These are phyloP conservation scores for Terana coerulea DNA, from an alignment of 768 basidiomycete genomes.

Conservation along the genomic window DNA sequence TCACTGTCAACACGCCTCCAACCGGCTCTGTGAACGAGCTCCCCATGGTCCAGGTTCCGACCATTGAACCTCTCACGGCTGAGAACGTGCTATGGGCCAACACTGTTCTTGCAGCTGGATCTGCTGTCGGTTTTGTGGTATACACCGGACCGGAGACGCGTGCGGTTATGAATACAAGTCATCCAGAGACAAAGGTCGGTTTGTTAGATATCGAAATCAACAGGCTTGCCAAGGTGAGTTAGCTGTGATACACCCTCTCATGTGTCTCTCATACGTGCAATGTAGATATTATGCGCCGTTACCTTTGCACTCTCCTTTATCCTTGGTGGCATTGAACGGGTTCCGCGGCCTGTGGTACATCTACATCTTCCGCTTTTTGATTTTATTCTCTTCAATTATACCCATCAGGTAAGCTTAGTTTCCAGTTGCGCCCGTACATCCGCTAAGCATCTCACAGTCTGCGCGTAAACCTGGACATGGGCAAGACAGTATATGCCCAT, in stretches of 20 bases:
- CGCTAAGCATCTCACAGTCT: constrained; percentile 47
- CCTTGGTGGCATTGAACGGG: constrained; percentile 92
- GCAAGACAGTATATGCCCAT: constrained; percentile 95
- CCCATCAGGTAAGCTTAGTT: constrained; percentile 92
- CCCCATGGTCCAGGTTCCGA: constrained; percentile 36
- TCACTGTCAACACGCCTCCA: constrained; percentile 63
- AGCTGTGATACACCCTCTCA: not conserved
- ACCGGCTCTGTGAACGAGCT: constrained; percentile 30
- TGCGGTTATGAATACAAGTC: constrained; percentile 98
- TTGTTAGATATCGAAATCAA: constrained; percentile 93
- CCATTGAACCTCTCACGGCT: constrained; percentile 82
- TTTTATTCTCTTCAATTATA: constrained; percentile 98
- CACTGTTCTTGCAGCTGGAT: constrained; percentile 94
- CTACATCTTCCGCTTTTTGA: constrained; percentile 94
- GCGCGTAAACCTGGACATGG: constrained; percentile 99
- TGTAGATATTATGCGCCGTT: constrained; percentile 87
- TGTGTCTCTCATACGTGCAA: not conserved
- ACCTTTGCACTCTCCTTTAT: constrained; percentile 90
- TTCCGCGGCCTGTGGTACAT: constrained; percentile 96
- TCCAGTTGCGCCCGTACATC: not conserved
- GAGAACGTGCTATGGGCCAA: constrained; percentile 98
- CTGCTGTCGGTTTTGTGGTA: constrained; percentile 86
- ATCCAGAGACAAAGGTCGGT: constrained; percentile 93
- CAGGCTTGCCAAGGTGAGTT: constrained; percentile 81
- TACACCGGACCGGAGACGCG: constrained; percentile 95